Base-by-base conservation (phyloP, 129 eudicot species). In the Sambucus nigra region DNA sequence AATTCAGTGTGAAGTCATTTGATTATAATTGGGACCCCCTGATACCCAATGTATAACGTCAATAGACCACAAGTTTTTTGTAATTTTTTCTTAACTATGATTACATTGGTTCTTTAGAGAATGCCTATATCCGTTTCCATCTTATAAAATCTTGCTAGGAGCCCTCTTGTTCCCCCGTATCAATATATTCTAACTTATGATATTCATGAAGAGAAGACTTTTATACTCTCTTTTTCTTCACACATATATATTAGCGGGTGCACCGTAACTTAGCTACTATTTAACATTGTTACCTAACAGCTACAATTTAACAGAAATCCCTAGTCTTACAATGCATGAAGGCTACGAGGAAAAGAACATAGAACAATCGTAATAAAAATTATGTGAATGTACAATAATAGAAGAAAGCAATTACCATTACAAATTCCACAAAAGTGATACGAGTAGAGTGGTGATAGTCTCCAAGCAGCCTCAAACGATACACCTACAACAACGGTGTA, bases 351-450 rank as follows among this genome's bases (percentile, higher is more conserved):
- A 19, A 13, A 21, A 20, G 13, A 15, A 18, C 24, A 5, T 19
- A 18, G 26, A 47, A 21, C 5, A 19, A 31, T 22, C 7, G 1
- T 10, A 11, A 3, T 6, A 21, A 13, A 17, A 50, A 13, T 8
- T 11, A 31, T 6, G 10, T 5, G 38, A 5, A 5, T 11, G 38
- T 5, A 13, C 21, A 35, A 2, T 20, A 21, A 3, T 2, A 57
- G 20, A 26, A 38, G 17, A 49, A 25, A 23, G 33, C 21, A 38
- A 39, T 61, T 69, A 82, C 93, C 82, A 78, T 65, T 27, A 69
- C 86, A 69, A 78, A 82, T 61, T 82, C 93, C 60, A 82, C 93
- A 54, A 82, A 82, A 47, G 83, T 83, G 32, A 82, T 82, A 29
- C 86, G 86, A 52, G 93, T 82, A 2, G 86, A 75, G 60, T n/a